Base-by-base conservation (phyloP, 129 eudicot genomes). In the Deinandra increscens region DNA sequence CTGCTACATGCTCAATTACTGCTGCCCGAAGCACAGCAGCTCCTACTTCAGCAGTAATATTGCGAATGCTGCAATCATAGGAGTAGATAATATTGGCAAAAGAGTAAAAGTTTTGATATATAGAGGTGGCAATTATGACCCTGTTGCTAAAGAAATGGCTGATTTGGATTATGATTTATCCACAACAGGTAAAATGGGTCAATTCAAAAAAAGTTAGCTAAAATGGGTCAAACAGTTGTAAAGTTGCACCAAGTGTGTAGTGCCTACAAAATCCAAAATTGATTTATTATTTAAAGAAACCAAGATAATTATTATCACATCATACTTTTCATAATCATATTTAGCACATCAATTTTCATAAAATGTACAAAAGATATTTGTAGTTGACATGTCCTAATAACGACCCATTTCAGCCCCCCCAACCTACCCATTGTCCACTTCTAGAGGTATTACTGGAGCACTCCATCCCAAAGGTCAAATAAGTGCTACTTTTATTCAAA, bases 21-120 rank as follows among this genome's bases (percentile, higher is more conserved):
- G 97, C 99, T 72, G 88, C 84, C 55, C 84, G 81, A 58, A 94
- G 33, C 51, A 94, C 97, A 60, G 97, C 92, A 75, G 97, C 99
- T 75, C 90, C 99, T 22, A 94, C 99, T 77, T 94, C 97, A 38
- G 99, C 96, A 19, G 99, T 94, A 50, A 94, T 94, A 46, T 84
- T 77, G 72, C 99, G 74, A 78, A 94, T 94, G 58, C 99, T 94
- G 84, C 71, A 86, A 73, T 31, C 43, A 63, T 31, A 69, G 13
- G 66, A 69, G 17, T 49, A 38, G 2, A 63, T 48, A 49, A 9
- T 31, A 48, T 18, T 46, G 31, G 43, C 36, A 71, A 41, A 55
- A 9, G 33, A 59, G 33, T 26, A 71, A 15, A 56, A 23, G 1
- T 56, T 1, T 31, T 8, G 12, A 23, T 42, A n/a, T 42, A 14